Evolutionary conservation across 768 basidiomycete species (phyloP), one percentile per base, ranked within the genome.

Genomic region (Termitomyces sp.): DNA sequence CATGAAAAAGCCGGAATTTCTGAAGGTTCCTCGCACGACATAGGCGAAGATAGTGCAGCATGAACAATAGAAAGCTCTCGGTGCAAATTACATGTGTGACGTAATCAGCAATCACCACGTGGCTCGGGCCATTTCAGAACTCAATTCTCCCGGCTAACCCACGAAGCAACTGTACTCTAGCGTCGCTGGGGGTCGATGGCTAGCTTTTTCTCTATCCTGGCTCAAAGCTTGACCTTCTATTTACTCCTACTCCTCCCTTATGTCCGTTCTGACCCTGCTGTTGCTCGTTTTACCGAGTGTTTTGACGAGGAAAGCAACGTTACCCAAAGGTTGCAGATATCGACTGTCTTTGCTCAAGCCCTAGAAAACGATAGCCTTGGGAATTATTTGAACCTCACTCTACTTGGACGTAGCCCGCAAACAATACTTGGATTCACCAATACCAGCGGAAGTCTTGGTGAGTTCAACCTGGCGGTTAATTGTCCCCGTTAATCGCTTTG

Each of bases 261-360:
- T 57, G 66, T 70, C 41, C 60, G 71, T 50, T 75, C 86, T 16
- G 84, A 86, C 66, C 88, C 89, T 2, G 84, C 86, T 28, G 78
- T 79, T 0, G 71, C 89, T 16, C 75, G 75, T 48, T 92, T 85
- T 70, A 66, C 71, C n/a, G 88, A 91, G 70, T 93, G 91, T 72
- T 91, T 84, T 71, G 71, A 74, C 61, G 56, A 61, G 16, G 59
- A 70, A 26, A 69, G 79, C 58, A 79, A 80, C 71, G 63, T 67
- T 35, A 70, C 78, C 47, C 79, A 79, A 70, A 88, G 86, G 69
- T 78, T 92, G 72, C 76, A 82, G 35, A 79, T 93, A 58, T 78
- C 83, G 60, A 80, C 81, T 35, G 84, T 93, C 47, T 93, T 89
- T 68, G 88, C 82, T 23, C 91, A 93, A 70, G 77, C 89, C 58